These are phyloP conservation scores for Euptelea pleiosperma DNA, from an alignment of 164 flowering plant species.

Conservation along the genomic window DNA sequence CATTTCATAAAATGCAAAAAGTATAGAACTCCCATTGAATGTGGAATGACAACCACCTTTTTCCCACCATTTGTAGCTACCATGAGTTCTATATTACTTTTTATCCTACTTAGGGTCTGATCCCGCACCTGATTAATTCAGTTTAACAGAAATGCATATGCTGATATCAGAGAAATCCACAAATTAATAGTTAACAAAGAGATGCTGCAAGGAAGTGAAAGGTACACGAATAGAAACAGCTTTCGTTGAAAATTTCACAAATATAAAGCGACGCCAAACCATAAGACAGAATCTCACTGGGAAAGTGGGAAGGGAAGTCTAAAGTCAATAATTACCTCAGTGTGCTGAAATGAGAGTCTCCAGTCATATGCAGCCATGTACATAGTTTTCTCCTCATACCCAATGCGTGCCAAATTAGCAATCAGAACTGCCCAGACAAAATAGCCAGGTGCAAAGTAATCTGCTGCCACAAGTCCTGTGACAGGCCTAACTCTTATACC, in stretches of 20 bases:
- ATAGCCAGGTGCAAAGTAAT: constrained; percentile 68
- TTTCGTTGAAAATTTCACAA: background rate
- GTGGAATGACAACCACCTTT: constrained; percentile 61
- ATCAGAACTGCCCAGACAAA: constrained; percentile 73
- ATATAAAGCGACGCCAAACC: background rate
- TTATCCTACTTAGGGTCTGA: constrained; percentile 53
- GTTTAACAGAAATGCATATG: constrained; percentile 1
- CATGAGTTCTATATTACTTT: constrained; percentile 67
- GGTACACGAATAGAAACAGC: background rate
- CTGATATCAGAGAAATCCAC: background rate
- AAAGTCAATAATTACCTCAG: constrained; percentile 37
- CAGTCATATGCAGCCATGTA: constrained; percentile 73
- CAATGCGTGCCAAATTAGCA: constrained; percentile 65
- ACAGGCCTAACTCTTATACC: constrained; percentile 59
- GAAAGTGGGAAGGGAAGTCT: background rate
- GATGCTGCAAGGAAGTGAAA: constrained; percentile 3
- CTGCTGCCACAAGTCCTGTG: constrained; percentile 67
- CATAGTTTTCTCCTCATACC: constrained; percentile 71
- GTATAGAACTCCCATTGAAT: constrained; percentile 68
- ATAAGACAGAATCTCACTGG: background rate
- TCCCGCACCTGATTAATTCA: constrained; percentile 44
- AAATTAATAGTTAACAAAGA: background rate
- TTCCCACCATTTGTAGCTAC: constrained; percentile 52
- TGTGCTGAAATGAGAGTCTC: constrained; percentile 64
- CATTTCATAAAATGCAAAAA: constrained; percentile 70